Conservation (phyloP, 257 asterid genomes). For the Solanum paucissectum region DNA sequence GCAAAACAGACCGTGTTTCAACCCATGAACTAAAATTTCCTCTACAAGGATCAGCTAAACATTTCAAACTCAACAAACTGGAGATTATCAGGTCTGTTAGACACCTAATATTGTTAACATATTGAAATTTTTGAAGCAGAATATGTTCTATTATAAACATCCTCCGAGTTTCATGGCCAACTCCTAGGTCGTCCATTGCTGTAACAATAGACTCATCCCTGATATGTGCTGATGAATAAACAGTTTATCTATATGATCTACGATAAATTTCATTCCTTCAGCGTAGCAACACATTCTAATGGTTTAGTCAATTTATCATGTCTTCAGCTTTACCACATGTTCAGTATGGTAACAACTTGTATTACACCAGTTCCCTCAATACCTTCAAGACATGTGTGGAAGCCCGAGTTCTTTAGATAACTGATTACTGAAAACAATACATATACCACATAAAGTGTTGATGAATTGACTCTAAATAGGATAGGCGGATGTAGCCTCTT, state of each 20-base stretch:
- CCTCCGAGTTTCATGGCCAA: not conserved
- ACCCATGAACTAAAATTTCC: not conserved
- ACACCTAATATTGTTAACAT: not conserved
- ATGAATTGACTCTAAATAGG: not conserved
- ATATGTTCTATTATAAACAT: not conserved
- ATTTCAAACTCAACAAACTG: not conserved
- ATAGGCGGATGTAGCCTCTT: not conserved
- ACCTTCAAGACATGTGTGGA: not conserved
- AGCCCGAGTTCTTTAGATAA: not conserved
- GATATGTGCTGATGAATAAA: not conserved
- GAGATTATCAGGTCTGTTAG: not conserved
- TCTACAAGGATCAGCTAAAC: not conserved
- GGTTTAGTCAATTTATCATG: not conserved
- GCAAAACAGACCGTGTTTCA: not conserved
- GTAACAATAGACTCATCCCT: not conserved
- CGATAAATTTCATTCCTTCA: not conserved
- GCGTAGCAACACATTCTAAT: not conserved
- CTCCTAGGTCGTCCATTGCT: not conserved
- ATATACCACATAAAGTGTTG: not conserved
- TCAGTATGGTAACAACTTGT: not conserved
- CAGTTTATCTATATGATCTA: not conserved
- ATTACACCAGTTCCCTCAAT: not conserved
- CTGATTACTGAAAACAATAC: not conserved
- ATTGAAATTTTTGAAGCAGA: not conserved
- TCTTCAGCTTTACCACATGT: not conserved